Base-by-base conservation (phyloP, 2,329 filamentous ascomycete genomes). In the Chrysoporthe cubensis region DNA sequence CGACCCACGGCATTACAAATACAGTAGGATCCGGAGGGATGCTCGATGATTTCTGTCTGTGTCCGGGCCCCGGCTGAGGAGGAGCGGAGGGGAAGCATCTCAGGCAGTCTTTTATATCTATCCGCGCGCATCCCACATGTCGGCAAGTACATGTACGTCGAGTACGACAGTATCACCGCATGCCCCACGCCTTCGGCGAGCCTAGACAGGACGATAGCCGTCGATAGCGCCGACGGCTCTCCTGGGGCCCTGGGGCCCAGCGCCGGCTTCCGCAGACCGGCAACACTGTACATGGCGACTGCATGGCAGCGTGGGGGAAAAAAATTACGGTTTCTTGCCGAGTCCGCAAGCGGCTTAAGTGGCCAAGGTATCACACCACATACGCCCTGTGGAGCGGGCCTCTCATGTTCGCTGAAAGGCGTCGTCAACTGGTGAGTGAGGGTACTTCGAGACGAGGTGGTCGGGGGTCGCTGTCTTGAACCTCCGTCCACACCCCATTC, bases 391-490 rank as follows among this genome's bases (percentile, higher is more conserved):
- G 14, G 46, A 16, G 50, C 4, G 50, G 50, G 50, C 18, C 9
- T 54, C n/a, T 54, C n/a, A 13, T 11, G n/a, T 11, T 3, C 9
- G 26, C 26, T 54, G 7, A 18, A 40, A 9, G 37, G 37, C 32
- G 50, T 14, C 6, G 50, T 32, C 50, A 26, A 16, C 16, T 54
- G 21, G 50, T 32, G 26, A 26, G 50, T 32, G 26, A 34, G 13
- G 32, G 14, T 32, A 5, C 26, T 26, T 26, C 26, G 13, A 54
- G 50, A 54, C 50, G 7, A 34, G 26, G 16, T 8, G 11, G 16
- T 65, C 64, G 64, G 64, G n/a, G n/a, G 44, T 65, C 56, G 64
- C 64, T 61, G 16, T 7, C 43, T 34, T 61, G 4, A 14, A 54
- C 37, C 64, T 65, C 64, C 64, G 64, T 59, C 34, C 34, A 54